These are phyloP conservation scores for Vitis rupestris DNA, from an alignment of 164 flowering plant species.

Conservation along the genomic window DNA sequence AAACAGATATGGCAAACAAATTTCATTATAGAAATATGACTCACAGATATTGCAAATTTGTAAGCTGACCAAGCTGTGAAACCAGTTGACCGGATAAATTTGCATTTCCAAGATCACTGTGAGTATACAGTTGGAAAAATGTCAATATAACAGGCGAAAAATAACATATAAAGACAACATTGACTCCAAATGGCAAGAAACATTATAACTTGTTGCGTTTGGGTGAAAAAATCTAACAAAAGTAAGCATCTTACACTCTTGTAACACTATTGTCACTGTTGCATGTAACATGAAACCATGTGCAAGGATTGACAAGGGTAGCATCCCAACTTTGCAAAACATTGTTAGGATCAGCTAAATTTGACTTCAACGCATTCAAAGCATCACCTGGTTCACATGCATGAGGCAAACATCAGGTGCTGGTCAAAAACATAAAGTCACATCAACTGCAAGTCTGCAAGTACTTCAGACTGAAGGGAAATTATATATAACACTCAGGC, in stretches of 20 bases:
- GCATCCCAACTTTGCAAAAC: conserved; percentile 74
- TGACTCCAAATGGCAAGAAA: neutral
- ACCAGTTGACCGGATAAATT: conserved; percentile 42
- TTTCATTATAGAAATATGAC: conserved; percentile 9
- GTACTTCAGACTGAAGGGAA: too few relatives aligned
- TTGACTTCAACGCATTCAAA: conserved; percentile 48
- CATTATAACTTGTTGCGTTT: neutral
- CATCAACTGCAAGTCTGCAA: neutral
- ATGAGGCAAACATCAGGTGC: neutral
- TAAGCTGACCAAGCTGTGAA: conserved; percentile 44
- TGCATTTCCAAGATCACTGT: conserved; percentile 54
- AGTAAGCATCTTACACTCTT: conserved; percentile 45
- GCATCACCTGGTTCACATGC: conserved; percentile 49
- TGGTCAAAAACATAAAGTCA: neutral
- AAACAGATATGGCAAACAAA: neutral
- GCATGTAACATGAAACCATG: conserved; percentile 69
- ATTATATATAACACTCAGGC: too few relatives aligned
- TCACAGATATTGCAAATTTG: conserved; percentile 34
- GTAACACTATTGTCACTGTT: conserved; percentile 50
- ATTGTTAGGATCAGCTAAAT: conserved; percentile 52
- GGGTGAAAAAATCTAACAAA: neutral
- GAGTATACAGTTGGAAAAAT: neutral
- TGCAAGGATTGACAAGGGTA: conserved; percentile 65
- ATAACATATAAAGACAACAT: neutral
- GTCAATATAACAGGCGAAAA: neutral